phyloP scores from a whole-genome alignment of 1,139 yeast genomes.

The Kodamaea fungicola region DNA sequence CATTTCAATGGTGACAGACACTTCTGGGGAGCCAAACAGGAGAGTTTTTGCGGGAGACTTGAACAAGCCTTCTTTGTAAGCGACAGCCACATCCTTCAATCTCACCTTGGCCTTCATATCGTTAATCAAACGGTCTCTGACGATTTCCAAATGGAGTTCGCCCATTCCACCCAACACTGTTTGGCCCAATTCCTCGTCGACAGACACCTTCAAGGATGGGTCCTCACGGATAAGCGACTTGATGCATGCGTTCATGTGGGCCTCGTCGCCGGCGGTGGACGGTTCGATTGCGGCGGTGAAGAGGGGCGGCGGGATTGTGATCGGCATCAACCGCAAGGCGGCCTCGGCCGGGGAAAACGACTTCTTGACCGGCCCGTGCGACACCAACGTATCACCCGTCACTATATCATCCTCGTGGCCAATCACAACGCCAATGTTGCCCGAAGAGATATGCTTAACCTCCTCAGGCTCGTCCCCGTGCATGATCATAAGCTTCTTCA shows the following conservation, averaged over 20 bases:
- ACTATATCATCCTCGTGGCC: conserved; percentile 68
- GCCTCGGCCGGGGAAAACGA: conserved; percentile 50
- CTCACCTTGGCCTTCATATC: conserved; percentile 82
- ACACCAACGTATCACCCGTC: conserved; percentile 87
- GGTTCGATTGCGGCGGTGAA: conserved; percentile 88
- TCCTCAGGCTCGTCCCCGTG: conserved; percentile 85
- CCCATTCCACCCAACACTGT: conserved; percentile 93
- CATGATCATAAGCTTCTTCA: conserved; percentile 73
- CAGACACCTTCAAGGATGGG: conserved; percentile 63
- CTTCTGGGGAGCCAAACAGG: conserved; percentile 3
- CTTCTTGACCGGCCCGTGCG: conserved; percentile 45
- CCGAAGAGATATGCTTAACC: conserved; percentile 58
- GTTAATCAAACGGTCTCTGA: conserved; percentile 68
- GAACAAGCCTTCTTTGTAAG: conserved; percentile 74
- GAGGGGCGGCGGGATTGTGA: conserved; percentile 86
- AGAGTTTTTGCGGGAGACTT: conserved; percentile 11
- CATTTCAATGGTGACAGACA: conserved; percentile 38
- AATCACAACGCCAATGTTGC: conserved; percentile 87
- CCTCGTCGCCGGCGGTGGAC: conserved; percentile 71
- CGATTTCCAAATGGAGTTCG: conserved; percentile 86
- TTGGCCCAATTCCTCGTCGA: conserved; percentile 88
- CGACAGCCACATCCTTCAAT: conserved; percentile 79
- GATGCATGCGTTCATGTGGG: conserved; percentile 67
- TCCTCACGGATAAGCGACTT: conserved; percentile 72
- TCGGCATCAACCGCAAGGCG: conserved; percentile 63